Evolutionary conservation across 805 yeast species (phyloP).

Genomic region (Starmerella floricola): DNA sequence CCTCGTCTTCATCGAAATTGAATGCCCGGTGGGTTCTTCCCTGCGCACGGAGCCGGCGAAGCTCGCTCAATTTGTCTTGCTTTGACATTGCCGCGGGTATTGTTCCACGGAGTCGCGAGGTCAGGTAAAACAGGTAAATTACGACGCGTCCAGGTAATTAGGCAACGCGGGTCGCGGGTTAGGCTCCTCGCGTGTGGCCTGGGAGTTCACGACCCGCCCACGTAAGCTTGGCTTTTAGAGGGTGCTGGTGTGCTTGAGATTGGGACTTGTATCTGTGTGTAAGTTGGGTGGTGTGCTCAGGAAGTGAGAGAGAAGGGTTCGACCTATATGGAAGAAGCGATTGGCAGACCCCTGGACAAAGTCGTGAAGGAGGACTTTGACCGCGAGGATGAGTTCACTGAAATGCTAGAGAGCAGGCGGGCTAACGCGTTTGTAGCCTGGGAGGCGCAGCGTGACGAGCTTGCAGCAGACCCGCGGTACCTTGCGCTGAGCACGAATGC

Average conservation of each 20-base stretch:
- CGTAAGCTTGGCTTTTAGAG: too few species aligned
- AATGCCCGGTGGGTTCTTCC: slow-evolving; percentile 38
- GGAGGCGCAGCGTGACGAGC: slow-evolving; percentile 35
- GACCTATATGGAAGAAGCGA: too few species aligned
- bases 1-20: slow-evolving; percentile 39
- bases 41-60: slow-evolving; percentile 17
- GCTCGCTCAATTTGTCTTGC: slow-evolving; percentile 9
- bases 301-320: too few species aligned
- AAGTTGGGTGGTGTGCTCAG: too few species aligned
- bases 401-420: slow-evolving; percentile 28
- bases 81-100: neutral
- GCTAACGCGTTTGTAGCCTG: slow-evolving; percentile 39
- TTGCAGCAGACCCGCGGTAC: slow-evolving; percentile 36
- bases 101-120: neutral
- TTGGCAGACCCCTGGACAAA: neutral
- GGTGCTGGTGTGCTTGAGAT: too few species aligned
- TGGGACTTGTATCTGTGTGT: too few species aligned
- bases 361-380: slow-evolving; percentile 7
- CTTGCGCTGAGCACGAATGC: slow-evolving; percentile 28
- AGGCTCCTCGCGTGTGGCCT: too few species aligned
- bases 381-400: slow-evolving; percentile 24
- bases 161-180: too few species aligned
- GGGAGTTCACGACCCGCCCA: too few species aligned
- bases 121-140: neutral
- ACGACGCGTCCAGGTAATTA: too few species aligned